phyloP scores from a whole-genome alignment of 1,284 basidiomycete species.

The Ganoderma meredithae region DNA sequence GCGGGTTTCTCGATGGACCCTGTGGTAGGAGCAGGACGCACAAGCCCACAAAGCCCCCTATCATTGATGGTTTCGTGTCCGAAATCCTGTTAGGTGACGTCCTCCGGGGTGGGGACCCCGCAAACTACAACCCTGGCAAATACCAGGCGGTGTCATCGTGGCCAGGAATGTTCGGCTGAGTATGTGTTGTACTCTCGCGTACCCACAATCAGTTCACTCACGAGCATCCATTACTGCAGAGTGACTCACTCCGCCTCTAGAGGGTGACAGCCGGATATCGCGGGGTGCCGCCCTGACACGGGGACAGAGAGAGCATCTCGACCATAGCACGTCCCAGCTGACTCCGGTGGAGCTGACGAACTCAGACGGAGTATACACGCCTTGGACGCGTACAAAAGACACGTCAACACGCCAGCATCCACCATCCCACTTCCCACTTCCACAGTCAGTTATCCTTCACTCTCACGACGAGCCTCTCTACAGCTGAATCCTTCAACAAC shows the following conservation, averaged over 20 bases:
- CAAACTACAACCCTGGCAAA: not conserved
- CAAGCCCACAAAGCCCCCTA: not conserved
- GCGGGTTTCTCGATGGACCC: slow-evolving; percentile 1
- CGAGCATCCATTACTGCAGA: not conserved
- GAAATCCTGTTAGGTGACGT: not conserved
- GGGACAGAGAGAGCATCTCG: not conserved
- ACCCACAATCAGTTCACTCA: not conserved
- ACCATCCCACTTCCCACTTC: not conserved
- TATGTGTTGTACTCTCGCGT: not conserved
- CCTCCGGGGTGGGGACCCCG: not conserved
- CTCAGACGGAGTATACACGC: too few species aligned
- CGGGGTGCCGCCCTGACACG: not conserved
- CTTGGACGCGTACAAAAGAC: not conserved
- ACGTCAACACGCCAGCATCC: not conserved
- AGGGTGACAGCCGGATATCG: not conserved
- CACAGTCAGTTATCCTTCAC: not conserved
- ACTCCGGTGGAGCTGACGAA: not conserved
- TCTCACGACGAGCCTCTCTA: not conserved
- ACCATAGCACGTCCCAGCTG: not conserved
- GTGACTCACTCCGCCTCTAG: not conserved
- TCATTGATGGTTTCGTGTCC: not conserved
- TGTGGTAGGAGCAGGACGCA: not conserved
- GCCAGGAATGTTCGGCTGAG: not conserved
- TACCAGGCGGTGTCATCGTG: not conserved
- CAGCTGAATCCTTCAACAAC: not conserved